These are phyloP conservation scores for Monocercomonoides exilis DNA, from an alignment of 78 protist species.

Conservation along the genomic window DNA sequence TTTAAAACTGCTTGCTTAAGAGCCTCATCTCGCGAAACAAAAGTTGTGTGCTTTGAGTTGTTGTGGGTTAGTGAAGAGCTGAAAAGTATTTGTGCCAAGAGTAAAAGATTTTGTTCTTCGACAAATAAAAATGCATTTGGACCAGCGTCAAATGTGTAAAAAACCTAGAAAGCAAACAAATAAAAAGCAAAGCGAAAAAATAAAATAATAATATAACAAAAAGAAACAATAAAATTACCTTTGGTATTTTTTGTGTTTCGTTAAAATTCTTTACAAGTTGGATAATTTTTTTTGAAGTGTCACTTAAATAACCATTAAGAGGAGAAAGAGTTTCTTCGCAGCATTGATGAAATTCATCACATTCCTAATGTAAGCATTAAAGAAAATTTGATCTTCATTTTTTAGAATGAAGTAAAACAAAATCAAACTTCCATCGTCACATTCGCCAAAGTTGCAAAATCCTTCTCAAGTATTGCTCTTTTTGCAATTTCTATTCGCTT, in stretches of 20 bases:
- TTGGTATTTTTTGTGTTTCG: background rate
- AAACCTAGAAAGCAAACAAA: background rate
- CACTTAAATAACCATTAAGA: slow-evolving; percentile 19
- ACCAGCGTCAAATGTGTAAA: slow-evolving; percentile 47
- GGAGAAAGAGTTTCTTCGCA: slow-evolving; percentile 2
- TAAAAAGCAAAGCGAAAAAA: too few relatives aligned
- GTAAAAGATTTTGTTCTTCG: too few relatives aligned
- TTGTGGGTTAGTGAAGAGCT: too few relatives aligned
- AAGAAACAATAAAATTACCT: background rate
- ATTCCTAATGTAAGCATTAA: too few relatives aligned
- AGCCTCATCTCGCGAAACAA: too few relatives aligned
- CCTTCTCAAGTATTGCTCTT: background rate
- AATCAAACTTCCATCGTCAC: slow-evolving; percentile 11
- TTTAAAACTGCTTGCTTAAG: too few relatives aligned
- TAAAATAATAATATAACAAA: too few relatives aligned
- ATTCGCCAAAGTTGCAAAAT: slow-evolving; percentile 21
- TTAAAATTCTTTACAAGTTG: slow-evolving; percentile 2
- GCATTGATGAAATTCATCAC: background rate
- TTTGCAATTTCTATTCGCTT: background rate
- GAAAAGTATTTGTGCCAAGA: too few relatives aligned
- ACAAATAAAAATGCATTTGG: slow-evolving; percentile 25
- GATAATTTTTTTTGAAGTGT: background rate
- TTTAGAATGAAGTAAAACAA: slow-evolving; percentile 16
- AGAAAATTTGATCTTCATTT: too few relatives aligned
- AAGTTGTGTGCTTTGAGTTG: too few relatives aligned